Conservation (phyloP, 2,329 filamentous ascomycete genomes). For the Claviceps arundinis region DNA sequence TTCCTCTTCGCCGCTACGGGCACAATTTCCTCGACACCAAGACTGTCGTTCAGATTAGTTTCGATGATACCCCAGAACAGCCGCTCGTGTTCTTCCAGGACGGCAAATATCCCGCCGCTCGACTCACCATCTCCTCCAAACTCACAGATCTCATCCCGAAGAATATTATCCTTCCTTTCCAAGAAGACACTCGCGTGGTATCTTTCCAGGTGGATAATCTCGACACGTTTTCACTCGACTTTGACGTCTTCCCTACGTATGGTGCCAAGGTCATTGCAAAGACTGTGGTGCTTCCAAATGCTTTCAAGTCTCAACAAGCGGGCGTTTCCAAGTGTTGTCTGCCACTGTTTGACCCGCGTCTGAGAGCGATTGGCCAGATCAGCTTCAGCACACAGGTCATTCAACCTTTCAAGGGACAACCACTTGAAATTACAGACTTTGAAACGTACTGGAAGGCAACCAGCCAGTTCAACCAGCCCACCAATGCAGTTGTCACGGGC, state of each 20-base stretch:
- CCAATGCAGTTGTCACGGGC: conserved; percentile 80
- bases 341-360: conserved; percentile 81
- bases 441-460: conserved; percentile 99
- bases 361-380: conserved; percentile 85
- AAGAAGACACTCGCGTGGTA: conserved; percentile 86
- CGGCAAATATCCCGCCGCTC: conserved; percentile 87
- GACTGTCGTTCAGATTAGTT: conserved; percentile 85
- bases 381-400: conserved; percentile 93
- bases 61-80: conserved; percentile 61
- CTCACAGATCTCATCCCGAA: conserved; percentile 90
- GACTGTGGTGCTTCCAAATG: conserved; percentile 77
- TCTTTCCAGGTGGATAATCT: conserved; percentile 94
- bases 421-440: conserved; percentile 93
- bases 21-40: conserved; percentile 98
- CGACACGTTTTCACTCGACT: conserved; percentile 86
- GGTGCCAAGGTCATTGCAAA: conserved; percentile 96
- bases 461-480: conserved; percentile 69
- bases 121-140: conserved; percentile 93
- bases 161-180: conserved; percentile 88
- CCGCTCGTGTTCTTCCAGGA: conserved; percentile 94
- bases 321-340: conserved; percentile 72
- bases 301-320: conserved; percentile 56
- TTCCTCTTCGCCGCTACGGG: conserved; percentile 84
- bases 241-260: conserved; percentile 95
- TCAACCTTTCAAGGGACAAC: conserved; percentile 85